Base-by-base conservation (phyloP, 2,329 filamentous ascomycete species). In the Aspergillus floridensis region DNA sequence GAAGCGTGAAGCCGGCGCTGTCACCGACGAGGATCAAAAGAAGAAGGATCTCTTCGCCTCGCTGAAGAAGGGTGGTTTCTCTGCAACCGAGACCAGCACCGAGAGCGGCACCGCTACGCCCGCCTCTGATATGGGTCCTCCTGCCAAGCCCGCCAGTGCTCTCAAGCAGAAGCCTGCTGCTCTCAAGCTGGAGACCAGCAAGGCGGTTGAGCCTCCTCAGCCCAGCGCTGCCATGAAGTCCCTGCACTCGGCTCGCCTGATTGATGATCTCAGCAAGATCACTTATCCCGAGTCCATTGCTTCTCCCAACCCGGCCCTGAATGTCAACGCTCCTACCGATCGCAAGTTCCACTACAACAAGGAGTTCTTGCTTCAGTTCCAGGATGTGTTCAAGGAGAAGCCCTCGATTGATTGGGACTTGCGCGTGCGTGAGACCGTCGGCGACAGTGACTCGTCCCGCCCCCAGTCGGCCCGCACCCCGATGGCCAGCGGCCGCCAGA, bases 341-440 rank as follows among this genome's bases (percentile, higher is more conserved):
- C 76, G 89, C 76, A 93, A 93, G 80, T 96, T 96, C 81, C 93
- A 96, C 76, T 99, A 99, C 77, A 92, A 98, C 78, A 91, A 93
- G 70, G 88, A 89, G 69, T 99, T 99, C 82, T 81, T 99, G 78
- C 83, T 99, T 31, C 95, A 99, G 74, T 99, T 99, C 83, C 91
- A 97, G 79, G 86, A 86, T 68, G 92, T 96, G 21, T 99, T 97
- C 80, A 96, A 92, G 63, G 95, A 99, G 81, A 96, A 97, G 79
- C 95, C 95, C 14, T 96, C 92, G 0, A 77, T 93, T 48, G 93
- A 98, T 72, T 99, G 96, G 86, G 90, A 96, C 72, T 84, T 88
- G 65, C 93, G 95, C 71, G 88, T 99, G 62, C 84, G 93, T 84
- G 88, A 90, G 78, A 83, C 89, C 81, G 76, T 99, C 66, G 93